These are phyloP conservation scores for Apiospora saccharicola DNA, from an alignment of 2,329 filamentous ascomycete genomes.

Conservation along the genomic window DNA sequence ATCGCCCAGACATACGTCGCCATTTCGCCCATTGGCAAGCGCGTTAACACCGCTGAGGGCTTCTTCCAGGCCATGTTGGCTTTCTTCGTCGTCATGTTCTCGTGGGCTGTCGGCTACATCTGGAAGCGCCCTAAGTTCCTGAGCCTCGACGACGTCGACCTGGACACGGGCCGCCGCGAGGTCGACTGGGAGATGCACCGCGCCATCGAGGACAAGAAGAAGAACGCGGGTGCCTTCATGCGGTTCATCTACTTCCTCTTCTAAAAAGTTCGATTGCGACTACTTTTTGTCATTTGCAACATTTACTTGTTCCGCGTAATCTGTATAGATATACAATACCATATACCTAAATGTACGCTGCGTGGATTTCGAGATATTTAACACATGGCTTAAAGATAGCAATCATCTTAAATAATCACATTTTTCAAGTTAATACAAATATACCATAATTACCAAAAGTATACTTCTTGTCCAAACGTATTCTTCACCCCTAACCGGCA, in stretches of 20 bases:
- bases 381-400: neutral
- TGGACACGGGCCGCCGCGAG: constrained; percentile 22
- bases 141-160: constrained; percentile 15
- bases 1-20: constrained; percentile 59
- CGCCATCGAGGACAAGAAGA: constrained; percentile 6
- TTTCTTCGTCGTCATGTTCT: constrained; percentile 59
- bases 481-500: neutral
- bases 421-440: neutral
- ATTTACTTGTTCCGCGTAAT: neutral
- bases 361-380: neutral
- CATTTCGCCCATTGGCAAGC: constrained; percentile 41
- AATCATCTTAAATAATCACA: neutral
- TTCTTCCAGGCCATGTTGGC: constrained; percentile 65
- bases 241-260: constrained; percentile 17
- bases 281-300: neutral
- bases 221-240: neutral
- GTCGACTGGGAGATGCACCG: constrained; percentile 23
- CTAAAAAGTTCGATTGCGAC: neutral
- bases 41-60: constrained; percentile 46
- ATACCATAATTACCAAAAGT: neutral
- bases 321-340: too few relatives aligned
- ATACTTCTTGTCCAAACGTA: neutral
- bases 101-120: constrained; percentile 62
- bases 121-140: constrained; percentile 61
- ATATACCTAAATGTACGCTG: neutral